These are phyloP conservation scores for Clonostachys byssicola DNA, from an alignment of 2,329 filamentous ascomycete genomes.

Conservation along the genomic window DNA sequence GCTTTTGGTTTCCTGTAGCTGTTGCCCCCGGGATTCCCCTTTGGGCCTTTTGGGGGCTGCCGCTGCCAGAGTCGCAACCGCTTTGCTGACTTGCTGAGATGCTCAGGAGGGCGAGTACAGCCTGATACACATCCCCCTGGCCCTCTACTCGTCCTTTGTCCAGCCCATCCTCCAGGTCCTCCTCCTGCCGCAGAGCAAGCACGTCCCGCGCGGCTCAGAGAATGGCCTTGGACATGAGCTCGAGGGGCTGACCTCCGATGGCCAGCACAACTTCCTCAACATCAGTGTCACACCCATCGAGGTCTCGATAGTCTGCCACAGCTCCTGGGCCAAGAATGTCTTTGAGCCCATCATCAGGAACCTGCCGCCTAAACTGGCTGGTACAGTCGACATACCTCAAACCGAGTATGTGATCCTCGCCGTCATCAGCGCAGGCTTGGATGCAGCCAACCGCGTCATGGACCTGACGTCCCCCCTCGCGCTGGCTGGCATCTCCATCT, in stretches of 20 bases:
- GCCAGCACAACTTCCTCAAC: slow-evolving; percentile 85
- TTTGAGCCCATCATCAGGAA: slow-evolving; percentile 68
- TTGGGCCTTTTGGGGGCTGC: no score
- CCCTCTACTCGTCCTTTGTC: slow-evolving; percentile 72
- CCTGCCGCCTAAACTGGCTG: slow-evolving; percentile 50
- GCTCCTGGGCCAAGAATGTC: slow-evolving; percentile 66
- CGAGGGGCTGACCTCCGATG: slow-evolving; percentile 43
- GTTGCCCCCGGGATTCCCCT: no score
- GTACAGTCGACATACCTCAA: slow-evolving; percentile 66
- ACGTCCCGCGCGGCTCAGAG: slow-evolving; percentile 24
- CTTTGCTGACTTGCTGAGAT: not conserved
- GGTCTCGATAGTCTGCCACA: slow-evolving; percentile 87
- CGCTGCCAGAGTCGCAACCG: no score
- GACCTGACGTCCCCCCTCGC: slow-evolving; percentile 89
- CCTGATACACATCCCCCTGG: slow-evolving; percentile 84
- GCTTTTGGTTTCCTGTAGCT: no score
- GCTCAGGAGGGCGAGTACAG: slow-evolving; percentile 78
- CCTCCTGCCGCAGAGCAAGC: slow-evolving; percentile 54
- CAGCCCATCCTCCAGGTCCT: slow-evolving; percentile 85
- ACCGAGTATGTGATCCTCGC: slow-evolving; percentile 87
- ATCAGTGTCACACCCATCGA: slow-evolving; percentile 89
- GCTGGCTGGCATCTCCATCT: slow-evolving; percentile 89
- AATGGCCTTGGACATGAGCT: slow-evolving; percentile 28
- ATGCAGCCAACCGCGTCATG: slow-evolving; percentile 86
- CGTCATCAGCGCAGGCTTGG: slow-evolving; percentile 84